Evolutionary conservation across 1,284 basidiomycete species (phyloP), one percentile per base, ranked within the genome.

Genomic region (Moesziomyces antarcticus): DNA sequence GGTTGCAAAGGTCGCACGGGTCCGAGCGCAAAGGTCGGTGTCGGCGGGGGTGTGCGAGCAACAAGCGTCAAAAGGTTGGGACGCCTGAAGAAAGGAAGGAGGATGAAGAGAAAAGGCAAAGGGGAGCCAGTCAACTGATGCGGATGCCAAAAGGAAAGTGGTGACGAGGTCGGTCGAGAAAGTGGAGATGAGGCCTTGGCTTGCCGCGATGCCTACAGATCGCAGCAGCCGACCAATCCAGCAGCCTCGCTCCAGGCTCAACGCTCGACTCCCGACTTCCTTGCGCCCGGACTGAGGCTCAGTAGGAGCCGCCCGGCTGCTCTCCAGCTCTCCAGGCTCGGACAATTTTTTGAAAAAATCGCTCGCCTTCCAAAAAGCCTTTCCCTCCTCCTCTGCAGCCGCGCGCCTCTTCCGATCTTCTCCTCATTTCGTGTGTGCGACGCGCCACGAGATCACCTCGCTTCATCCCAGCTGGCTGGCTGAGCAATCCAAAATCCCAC

Each of bases 381-480:
- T 8, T 27, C 25, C 24, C 7, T n/a, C 24, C 24, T 25, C 24
- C 24, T 25, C 25, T 27, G 25, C 25, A 27, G 25, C 5, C 25
- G 25, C 25, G 25, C 13, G 42, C n/a, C 22, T 25, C 44, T 27
- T 46, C 44, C 44, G 44, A 46, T 46, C 44, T 46, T 46, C 24
- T 22, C 42, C 20, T 21, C 24, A 3, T 5, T 1, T 2, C 13
- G 22, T 24, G 22, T 2, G 22, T 27, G 35, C 35, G 53, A 67
- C 57, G 64, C 58, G 58, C 64, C 54, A 57, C 58, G 57, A 67
- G 58, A 67, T 67, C 64, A 67, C 64, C 60, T 42, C 54, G 56
- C 56, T 55, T 51, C 43, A 37, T 27, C 43, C 37, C 37, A 49
- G 24, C 22, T 22, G n/a, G 16, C 33, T 14, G 30, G 25, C 43